Conservation (phyloP, 164 flowering plant genomes). For the Kingdonia uniflora region DNA sequence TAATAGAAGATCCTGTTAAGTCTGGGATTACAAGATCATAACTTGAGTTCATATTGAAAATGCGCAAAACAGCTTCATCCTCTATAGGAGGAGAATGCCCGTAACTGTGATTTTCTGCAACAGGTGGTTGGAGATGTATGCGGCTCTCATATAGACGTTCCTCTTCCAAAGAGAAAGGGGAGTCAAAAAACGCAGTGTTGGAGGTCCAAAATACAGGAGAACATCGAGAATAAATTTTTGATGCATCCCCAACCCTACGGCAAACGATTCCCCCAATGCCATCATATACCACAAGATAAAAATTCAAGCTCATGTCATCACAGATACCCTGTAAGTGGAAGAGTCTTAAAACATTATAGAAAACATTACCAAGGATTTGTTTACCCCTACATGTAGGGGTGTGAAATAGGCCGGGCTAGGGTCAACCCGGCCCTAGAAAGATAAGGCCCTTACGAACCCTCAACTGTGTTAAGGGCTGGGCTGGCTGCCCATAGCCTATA, state of each 20-base stretch:
- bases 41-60: constrained; percentile 62
- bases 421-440: too few species aligned
- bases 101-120: constrained; percentile 9
- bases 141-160: constrained; percentile 45
- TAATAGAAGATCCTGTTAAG: constrained; percentile 19
- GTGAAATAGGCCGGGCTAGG: too few species aligned
- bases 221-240: constrained; percentile 29
- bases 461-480: too few species aligned
- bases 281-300: constrained; percentile 72
- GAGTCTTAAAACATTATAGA: constrained; percentile 7
- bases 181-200: constrained; percentile 36
- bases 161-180: constrained; percentile 67
- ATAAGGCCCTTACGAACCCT: too few species aligned
- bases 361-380: too few species aligned
- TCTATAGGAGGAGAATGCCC: constrained; percentile 12
- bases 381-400: too few species aligned
- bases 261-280: constrained; percentile 74
- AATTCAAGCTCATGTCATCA: constrained; percentile 61
- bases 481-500: too few species aligned
- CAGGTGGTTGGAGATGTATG: constrained; percentile 41
- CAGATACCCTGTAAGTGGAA: constrained; percentile 57
- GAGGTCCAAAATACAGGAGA: constrained; percentile 82
- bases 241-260: constrained; percentile 55
- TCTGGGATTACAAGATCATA: constrained; percentile 54
- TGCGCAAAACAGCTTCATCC: constrained; percentile 37